phyloP scores from a whole-genome alignment of 2,329 filamentous ascomycete genomes.

The Paecilomyces dactylethromorphus region DNA sequence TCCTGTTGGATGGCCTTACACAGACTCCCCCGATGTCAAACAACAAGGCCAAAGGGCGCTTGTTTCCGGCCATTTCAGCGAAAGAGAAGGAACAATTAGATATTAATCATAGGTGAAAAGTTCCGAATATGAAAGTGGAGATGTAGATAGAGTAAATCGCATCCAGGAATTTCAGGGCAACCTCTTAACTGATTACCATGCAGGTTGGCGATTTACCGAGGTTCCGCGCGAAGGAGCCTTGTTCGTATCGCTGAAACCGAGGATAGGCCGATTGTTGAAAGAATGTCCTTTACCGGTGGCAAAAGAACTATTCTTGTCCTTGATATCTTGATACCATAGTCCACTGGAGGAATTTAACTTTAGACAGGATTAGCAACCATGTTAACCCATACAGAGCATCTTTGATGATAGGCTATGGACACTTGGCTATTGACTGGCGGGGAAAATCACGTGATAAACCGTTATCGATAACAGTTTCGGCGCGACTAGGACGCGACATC shows the following conservation, averaged over 20 bases:
- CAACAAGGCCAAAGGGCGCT: slow-evolving; percentile 64
- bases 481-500: background rate
- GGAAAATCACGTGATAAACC: slow-evolving; percentile 1
- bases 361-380: background rate
- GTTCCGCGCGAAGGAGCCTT: slow-evolving; percentile 11
- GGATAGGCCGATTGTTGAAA: background rate
- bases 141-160: background rate
- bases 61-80: slow-evolving; percentile 32
- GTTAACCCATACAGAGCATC: background rate
- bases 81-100: background rate
- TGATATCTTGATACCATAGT: background rate
- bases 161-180: background rate
- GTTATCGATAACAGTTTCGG: slow-evolving; percentile 6
- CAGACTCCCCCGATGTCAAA: slow-evolving; percentile 97
- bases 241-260: background rate
- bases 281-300: background rate
- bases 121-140: background rate
- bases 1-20: slow-evolving; percentile 53
- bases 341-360: background rate
- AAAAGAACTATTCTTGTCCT: background rate
- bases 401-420: background rate
- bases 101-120: background rate
- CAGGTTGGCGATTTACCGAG: slow-evolving; percentile 18
- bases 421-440: background rate
- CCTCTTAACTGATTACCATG: background rate